phyloP scores from a whole-genome alignment of 768 basidiomycete genomes.

The Termitomyces sp. region DNA sequence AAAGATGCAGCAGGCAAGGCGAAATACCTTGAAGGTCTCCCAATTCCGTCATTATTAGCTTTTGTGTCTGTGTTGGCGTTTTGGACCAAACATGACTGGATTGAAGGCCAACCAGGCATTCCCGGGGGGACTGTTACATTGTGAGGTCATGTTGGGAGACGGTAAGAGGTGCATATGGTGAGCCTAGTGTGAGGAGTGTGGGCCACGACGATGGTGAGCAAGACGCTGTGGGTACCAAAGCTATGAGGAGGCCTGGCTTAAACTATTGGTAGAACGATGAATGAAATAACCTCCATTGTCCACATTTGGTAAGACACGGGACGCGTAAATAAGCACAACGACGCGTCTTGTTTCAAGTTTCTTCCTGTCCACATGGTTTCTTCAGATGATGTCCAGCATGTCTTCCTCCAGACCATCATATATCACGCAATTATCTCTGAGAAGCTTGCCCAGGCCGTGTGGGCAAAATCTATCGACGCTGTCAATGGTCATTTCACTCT shows the following conservation, averaged over 20 bases:
- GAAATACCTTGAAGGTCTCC: slow-evolving; percentile 95
- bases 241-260: slow-evolving; percentile 24
- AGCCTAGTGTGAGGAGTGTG: slow-evolving; percentile 75
- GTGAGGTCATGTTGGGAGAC: slow-evolving; percentile 66
- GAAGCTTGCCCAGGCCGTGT: slow-evolving; percentile 57
- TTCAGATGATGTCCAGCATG: slow-evolving; percentile 60
- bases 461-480: slow-evolving; percentile 59
- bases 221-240: slow-evolving; percentile 87
- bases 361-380: slow-evolving; percentile 31
- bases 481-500: slow-evolving; percentile 50
- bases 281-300: slow-evolving; percentile 9
- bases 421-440: slow-evolving; percentile 65
- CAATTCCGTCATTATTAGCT: slow-evolving; percentile 85
- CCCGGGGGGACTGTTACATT: slow-evolving; percentile 69
- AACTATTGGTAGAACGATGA: background rate
- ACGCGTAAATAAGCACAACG: slow-evolving; percentile 1
- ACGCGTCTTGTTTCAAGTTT: slow-evolving; percentile 19
- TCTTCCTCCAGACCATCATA: slow-evolving; percentile 76
- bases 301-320: slow-evolving; percentile 3
- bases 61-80: slow-evolving; percentile 76
- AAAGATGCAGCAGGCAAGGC: slow-evolving; percentile 79
- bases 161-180: slow-evolving; percentile 80
- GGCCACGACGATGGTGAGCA: slow-evolving; percentile 98
- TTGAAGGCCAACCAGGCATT: slow-evolving; percentile 68
- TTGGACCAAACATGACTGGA: slow-evolving; percentile 84